Base-by-base conservation (phyloP, 306 rosid species). In the Benincasa hispida region DNA sequence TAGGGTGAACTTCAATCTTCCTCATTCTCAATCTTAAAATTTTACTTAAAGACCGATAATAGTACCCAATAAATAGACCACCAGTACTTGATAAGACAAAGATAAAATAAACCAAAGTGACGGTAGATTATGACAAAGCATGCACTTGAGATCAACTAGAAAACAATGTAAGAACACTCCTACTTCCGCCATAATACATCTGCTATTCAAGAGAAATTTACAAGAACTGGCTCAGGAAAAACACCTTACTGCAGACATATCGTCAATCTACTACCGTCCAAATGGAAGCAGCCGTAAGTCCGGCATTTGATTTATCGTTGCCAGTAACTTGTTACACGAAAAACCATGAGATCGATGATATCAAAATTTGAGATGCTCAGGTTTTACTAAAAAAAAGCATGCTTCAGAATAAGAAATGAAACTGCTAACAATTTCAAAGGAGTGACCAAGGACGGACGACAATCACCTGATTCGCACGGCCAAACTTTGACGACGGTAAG, bases 251-350 rank as follows among this genome's bases (percentile, higher is more conserved):
- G 78, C 51, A 76, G 82, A 62, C 51, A 2, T 39, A 2, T 93
- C 93, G 68, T 91, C 93, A 91, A 57, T 72, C 96, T 91, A 91
- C 97, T 89, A 91, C 93, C 93, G 72, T 63, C 22, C 80, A 75
- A 82, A 54, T 66, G 68, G 80, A 58, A 84, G 96, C 91, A 91
- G 97, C 97, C 82, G 85, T 93, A 83, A 86, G 91, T 60, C 92
- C 91, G 92, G 97, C 95, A 95, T 91, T 93, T 93, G 81, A 72
- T 74, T 88, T 95, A 78, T 89, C 98, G 91, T 82, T 25, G 91
- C 96, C 93, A 87, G 81, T 60, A 37, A 41, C 80, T 62, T 35
- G 2, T 54, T 1, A 41, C 15, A n/a, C n/a, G n/a, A n/a, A n/a
- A n/a, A n/a, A n/a, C n/a, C n/a, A n/a, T n/a, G n/a, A n/a, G 13